Conservation (phyloP, 2,329 filamentous ascomycete species). For the Colletotrichum coccodes region DNA sequence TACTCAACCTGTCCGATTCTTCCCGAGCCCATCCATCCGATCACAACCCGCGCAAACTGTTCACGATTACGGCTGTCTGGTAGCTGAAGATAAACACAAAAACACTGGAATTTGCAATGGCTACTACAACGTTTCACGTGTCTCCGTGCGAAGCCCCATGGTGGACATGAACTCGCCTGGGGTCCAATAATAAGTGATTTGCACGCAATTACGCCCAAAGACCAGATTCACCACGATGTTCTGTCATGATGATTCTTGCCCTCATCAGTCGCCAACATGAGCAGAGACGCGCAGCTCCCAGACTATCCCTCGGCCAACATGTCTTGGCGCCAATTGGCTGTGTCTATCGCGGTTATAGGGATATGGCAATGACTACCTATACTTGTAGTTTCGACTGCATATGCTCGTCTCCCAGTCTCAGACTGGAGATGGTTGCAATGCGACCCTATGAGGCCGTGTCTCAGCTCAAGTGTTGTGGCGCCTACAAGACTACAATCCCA, state of each 20-base stretch:
- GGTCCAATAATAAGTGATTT: conserved; percentile 28
- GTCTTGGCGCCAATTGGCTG: not conserved
- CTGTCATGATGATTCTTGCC: not conserved
- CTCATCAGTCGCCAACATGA: not conserved
- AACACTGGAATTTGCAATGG: conserved; percentile 37
- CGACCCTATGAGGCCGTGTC: not conserved
- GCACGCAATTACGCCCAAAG: conserved; percentile 11
- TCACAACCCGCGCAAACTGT: conserved; percentile 34
- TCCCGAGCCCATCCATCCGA: conserved; percentile 31
- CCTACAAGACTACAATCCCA: conserved; percentile 15
- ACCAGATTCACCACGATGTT: not conserved
- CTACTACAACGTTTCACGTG: conserved; percentile 30
- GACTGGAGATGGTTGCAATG: not conserved
- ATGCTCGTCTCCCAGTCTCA: not conserved
- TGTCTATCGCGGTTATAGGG: not conserved
- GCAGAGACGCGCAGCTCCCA: not conserved
- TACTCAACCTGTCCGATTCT: conserved; percentile 32
- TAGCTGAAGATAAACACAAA: conserved; percentile 38
- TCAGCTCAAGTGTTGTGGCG: not conserved
- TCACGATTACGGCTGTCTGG: conserved; percentile 37
- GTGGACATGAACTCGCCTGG: conserved; percentile 21
- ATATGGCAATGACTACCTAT: not conserved
- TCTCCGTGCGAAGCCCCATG: conserved; percentile 16
- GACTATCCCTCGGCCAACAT: not conserved
- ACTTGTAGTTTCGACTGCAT: not conserved